Evolutionary conservation across 225 moss, liverwort and hornwort genomes (phyloP).

Genomic region (Climacium dendroides): DNA sequence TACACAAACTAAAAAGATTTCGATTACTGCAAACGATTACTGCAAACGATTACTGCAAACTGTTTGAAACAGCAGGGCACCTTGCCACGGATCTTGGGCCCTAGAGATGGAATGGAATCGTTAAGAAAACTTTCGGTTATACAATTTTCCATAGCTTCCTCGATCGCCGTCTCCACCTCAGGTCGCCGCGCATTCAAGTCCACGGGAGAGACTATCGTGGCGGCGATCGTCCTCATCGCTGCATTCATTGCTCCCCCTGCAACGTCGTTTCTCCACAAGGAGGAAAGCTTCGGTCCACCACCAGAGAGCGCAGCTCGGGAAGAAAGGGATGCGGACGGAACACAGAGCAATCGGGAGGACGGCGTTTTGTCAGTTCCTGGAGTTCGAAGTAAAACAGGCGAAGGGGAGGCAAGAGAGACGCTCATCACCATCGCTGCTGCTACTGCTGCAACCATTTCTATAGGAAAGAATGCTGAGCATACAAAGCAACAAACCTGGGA

Average conservation of each 20-base stretch:
- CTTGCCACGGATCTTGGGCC: conserved; percentile 90
- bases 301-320: background rate
- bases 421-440: background rate
- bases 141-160: conserved; percentile 50
- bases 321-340: background rate
- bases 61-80: background rate
- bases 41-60: background rate
- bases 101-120: conserved; percentile 51
- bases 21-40: background rate
- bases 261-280: background rate
- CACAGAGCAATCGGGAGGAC: background rate
- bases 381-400: background rate
- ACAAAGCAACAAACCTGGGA: background rate
- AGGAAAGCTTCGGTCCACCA: background rate
- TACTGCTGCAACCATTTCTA: background rate
- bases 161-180: conserved; percentile 27
- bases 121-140: conserved; percentile 62
- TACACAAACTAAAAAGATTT: background rate
- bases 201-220: background rate
- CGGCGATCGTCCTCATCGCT: background rate
- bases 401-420: background rate
- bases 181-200: conserved; percentile 33
- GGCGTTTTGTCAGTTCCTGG: background rate
- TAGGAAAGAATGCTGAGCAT: background rate
- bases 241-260: background rate